Conservation (phyloP, 805 yeast genomes). For the Candida loeiensis region DNA sequence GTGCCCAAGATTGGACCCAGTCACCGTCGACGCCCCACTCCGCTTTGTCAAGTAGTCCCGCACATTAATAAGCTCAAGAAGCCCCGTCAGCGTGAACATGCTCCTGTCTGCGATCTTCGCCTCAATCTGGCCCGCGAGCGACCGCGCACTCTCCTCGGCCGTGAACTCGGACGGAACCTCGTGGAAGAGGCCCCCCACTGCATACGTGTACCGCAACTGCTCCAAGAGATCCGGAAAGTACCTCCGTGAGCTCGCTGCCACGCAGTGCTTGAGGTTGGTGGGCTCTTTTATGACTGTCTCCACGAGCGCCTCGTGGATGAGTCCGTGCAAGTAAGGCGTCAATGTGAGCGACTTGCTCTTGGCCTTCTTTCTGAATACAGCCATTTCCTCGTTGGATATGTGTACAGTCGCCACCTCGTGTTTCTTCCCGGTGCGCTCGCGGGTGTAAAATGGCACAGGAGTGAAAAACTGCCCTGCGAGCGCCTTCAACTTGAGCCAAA, state of each 20-base stretch:
- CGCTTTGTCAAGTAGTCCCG: background rate
- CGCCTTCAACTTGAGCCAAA: conserved; percentile 1
- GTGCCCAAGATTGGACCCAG: conserved; percentile 5
- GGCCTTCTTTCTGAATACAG: background rate
- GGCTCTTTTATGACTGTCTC: background rate
- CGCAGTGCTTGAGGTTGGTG: background rate
- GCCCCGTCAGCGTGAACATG: conserved; percentile 1
- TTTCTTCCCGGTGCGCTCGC: background rate
- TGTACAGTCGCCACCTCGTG: background rate
- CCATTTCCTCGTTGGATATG: background rate
- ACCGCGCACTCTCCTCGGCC: background rate
- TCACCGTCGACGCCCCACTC: background rate
- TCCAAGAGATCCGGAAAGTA: background rate
- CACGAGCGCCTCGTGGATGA: conserved; percentile 1
- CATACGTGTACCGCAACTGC: conserved; percentile 1
- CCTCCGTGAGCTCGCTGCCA: conserved; percentile 1
- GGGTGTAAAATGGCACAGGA: background rate
- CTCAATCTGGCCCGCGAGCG: background rate
- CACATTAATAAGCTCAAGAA: background rate
- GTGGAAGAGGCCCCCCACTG: conserved; percentile 2
- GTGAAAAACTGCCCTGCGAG: background rate
- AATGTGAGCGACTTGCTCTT: conserved; percentile 1
- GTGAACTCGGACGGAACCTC: background rate
- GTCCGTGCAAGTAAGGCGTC: conserved; percentile 3
- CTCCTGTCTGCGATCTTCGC: background rate